Base-by-base conservation (phyloP, 225 moss, liverwort and hornwort genomes). In the Thuidium tamariscinum region DNA sequence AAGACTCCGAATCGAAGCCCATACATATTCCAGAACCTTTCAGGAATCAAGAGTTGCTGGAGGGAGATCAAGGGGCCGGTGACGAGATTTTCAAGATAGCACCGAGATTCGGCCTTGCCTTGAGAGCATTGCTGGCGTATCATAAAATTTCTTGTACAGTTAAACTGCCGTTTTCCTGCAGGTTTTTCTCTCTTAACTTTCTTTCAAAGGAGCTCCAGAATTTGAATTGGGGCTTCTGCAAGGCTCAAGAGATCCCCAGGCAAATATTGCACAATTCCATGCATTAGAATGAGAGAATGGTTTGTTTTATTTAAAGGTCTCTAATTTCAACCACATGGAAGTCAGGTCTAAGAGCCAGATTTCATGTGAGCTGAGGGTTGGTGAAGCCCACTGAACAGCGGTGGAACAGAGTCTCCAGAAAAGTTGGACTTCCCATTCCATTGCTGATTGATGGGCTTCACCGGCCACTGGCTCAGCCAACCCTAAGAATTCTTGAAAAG, bases 271-370 rank as follows among this genome's bases (percentile, higher is more conserved):
- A 73, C 7, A 32, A 20, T 49, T 74, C 1, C 4, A 32, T 20
- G 13, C 12, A 32, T 73, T 32, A 16, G 7, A 49, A 49, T 74
- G 1, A 49, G 1, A 73, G 32, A 48, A 11, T 72, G 10, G 11
- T 30, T 72, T 46, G 6, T 30, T 29, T 30, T 46, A 23, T 25
- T 69, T 69, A 41, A 69, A 42, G 4, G 26, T 69, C 21, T 41
- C 2, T 2, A 0, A 69, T 42, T 26, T 0, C 9, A 1, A 0
- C 5, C 15, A 26, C 26, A 41, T 41, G 0, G 5, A 69, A 69
- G 2, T 26, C 1, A 2, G 3, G 4, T 6, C 0, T 8, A 14
- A n/a, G n/a, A n/a, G n/a, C n/a, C n/a, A n/a, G n/a, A n/a, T n/a
- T n/a, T n/a, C n/a, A n/a, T n/a, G n/a, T n/a, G n/a, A n/a, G n/a